Conservation (phyloP, 2,329 filamentous ascomycete genomes). For the Lachnellula hyalina region DNA sequence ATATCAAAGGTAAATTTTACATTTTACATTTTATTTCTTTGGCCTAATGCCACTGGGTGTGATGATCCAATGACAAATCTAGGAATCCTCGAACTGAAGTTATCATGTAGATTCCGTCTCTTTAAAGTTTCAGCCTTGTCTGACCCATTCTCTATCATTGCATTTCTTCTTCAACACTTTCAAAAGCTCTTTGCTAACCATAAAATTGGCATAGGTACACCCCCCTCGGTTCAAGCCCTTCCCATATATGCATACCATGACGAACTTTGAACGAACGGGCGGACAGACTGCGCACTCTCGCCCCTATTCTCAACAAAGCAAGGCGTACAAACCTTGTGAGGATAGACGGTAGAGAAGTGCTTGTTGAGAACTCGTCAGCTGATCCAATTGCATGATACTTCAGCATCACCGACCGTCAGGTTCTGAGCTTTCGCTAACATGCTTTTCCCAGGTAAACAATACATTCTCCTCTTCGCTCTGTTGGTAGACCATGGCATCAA, state of each 20-base stretch:
- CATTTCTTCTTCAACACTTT: constrained; percentile 7
- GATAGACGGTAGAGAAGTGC: constrained; percentile 32
- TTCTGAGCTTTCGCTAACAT: constrained; percentile 16
- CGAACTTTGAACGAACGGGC: constrained; percentile 43
- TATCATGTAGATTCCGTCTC: constrained; percentile 35
- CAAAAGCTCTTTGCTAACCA: constrained; percentile 18
- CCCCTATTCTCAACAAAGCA: constrained; percentile 33
- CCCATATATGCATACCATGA: constrained; percentile 30
- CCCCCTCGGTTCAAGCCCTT: constrained; percentile 3
- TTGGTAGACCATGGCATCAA: constrained; percentile 25
- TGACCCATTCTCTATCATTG: constrained; percentile 30
- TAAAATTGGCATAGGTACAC: constrained; percentile 29
- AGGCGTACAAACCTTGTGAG: constrained; percentile 37
- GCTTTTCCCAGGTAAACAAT: constrained; percentile 13
- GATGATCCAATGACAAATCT: constrained; percentile 33
- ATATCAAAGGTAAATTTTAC: constrained; percentile 27
- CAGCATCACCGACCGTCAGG: constrained; percentile 10
- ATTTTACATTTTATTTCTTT: constrained; percentile 9
- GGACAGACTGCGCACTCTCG: constrained; percentile 37
- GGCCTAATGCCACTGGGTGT: constrained; percentile 20
- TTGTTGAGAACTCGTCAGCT: constrained; percentile 43
- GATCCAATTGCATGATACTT: constrained; percentile 29
- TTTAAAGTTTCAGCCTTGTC: constrained; percentile 41
- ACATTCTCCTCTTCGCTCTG: constrained; percentile 8
- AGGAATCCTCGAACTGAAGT: constrained; percentile 35